Evolutionary conservation across 805 yeast species (phyloP).

Genomic region (Pichia paraexigua): DNA sequence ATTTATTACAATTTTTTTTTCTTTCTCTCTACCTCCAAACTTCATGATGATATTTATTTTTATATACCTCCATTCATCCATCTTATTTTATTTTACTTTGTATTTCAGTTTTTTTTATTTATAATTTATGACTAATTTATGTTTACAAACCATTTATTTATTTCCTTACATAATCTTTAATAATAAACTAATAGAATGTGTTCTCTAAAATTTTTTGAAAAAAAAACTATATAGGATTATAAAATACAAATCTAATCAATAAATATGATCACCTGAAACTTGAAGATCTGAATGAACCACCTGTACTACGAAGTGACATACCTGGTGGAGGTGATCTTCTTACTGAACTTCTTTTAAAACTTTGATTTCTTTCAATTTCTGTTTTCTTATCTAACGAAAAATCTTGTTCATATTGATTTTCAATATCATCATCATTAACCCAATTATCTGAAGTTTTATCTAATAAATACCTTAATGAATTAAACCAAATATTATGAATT

Average conservation of each 20-base stretch:
- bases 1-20: neutral
- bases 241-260: neutral
- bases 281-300: slow-evolving; percentile 5
- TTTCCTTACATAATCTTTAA: too few relatives aligned
- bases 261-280: neutral
- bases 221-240: neutral
- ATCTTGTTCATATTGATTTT: slow-evolving; percentile 27
- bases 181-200: too few relatives aligned
- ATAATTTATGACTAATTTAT: neutral
- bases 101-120: neutral
- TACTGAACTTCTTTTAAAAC: slow-evolving; percentile 23
- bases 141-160: neutral
- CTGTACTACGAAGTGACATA: neutral
- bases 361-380: slow-evolving; percentile 22
- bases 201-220: too few relatives aligned
- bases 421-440: slow-evolving; percentile 38
- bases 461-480: slow-evolving; percentile 68
- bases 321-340: slow-evolving; percentile 8
- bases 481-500: slow-evolving; percentile 87
- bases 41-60: neutral
- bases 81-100: neutral
- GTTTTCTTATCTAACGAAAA: slow-evolving; percentile 23
- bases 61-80: neutral
- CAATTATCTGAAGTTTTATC: slow-evolving; percentile 57
- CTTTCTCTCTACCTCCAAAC: neutral